A percentile compares a stretch with the other conserved stretches of the same genome.
Evolutionary conservation across 2,329 filamentous ascomycete species (phyloP).

Genomic region (Fusarium coffeatum): DNA sequence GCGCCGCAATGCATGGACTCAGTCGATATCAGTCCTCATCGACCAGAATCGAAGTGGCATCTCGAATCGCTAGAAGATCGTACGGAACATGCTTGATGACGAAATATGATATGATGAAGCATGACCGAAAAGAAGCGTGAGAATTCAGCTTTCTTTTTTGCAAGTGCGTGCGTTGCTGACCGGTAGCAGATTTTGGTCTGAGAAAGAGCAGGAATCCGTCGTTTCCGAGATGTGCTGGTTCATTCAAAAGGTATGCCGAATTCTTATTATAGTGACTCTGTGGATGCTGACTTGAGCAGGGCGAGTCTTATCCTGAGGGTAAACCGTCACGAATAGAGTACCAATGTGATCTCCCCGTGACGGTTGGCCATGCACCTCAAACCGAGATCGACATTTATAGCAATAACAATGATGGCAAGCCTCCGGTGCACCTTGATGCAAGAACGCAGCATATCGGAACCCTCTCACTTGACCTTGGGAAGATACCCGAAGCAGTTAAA

Average conservation of each 20-base stretch:
- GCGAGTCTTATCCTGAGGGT: conserved; percentile 54
- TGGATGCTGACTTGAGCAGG: conserved; percentile 41
- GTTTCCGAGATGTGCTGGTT: conserved; percentile 56
- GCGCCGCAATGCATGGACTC: conserved; percentile 59
- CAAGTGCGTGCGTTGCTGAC: conserved; percentile 25
- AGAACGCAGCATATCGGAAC: conserved; percentile 50
- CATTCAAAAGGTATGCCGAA: conserved; percentile 51
- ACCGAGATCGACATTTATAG: conserved; percentile 55
- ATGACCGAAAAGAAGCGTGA: conserved; percentile 53
- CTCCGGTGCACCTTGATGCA: conserved; percentile 48
- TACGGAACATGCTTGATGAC: conserved; percentile 53
- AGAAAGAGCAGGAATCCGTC: conserved; percentile 53
- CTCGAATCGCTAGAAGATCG: conserved; percentile 53
- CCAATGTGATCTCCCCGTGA: conserved; percentile 54
- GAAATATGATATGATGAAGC: conserved; percentile 52
- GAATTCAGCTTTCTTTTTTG: conserved; percentile 14
- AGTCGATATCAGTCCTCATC: conserved; percentile 47
- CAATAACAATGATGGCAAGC: conserved; percentile 48
- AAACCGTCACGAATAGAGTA: conserved; percentile 53
- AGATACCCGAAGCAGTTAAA: conserved; percentile 50
- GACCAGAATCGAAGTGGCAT: conserved; percentile 49
- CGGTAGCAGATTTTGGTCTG: conserved; percentile 51
- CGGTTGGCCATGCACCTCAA: conserved; percentile 51
- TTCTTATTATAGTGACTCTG: background rate
- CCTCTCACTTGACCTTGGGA: conserved; percentile 52